Evolutionary conservation across 306 rosid genomes (phyloP), one percentile per base, ranked within the genome.

Genomic region (Pyrus betulifolia): DNA sequence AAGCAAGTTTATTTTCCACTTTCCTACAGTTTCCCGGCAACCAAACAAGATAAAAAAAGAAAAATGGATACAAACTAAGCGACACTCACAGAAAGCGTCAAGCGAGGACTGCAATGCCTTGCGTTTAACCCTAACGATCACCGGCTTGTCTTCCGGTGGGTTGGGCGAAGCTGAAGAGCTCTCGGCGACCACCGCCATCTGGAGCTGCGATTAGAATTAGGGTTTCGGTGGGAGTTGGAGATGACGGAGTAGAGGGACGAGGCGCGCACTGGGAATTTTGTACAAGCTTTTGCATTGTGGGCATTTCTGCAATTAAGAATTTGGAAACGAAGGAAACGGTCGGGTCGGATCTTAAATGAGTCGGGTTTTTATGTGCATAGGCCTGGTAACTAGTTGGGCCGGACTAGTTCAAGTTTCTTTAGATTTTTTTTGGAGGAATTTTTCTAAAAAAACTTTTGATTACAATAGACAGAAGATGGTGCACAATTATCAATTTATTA

Each of bases 71-170:
- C 59, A 59, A 70, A 49, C 13, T 49, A 49, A 78, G 60, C 8
- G 66, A 0, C 70, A 49, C 87, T 86, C 78, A 94, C 96, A 95
- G 82, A 95, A 87, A 76, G 93, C 97, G 61, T 92, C 91, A 31
- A 95, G 75, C n/a, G 84, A 88, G 82, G 92, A 88, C 63, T 92
- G 97, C 52, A 38, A 85, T 74, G 86, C 78, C 81, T 95, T 92
- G 80, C 97, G 96, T 78, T 95, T 92, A 57, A 95, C 93, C 91
- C 98, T 89, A 59, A 92, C 97, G 18, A 92, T 76, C 14, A 95
- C 97, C 6, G 89, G 91, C 85, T 88, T 95, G 12, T 51, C 78
- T 17, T 84, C 86, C 13, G 52, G 2, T 49, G 78, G 38, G 52
- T 78, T 73, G 11, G 82, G 42, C 51, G 73, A 78, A 69, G 93